Evolutionary conservation across 2,329 filamentous ascomycete species (phyloP).

Genomic region (Dactylellina sp.): DNA sequence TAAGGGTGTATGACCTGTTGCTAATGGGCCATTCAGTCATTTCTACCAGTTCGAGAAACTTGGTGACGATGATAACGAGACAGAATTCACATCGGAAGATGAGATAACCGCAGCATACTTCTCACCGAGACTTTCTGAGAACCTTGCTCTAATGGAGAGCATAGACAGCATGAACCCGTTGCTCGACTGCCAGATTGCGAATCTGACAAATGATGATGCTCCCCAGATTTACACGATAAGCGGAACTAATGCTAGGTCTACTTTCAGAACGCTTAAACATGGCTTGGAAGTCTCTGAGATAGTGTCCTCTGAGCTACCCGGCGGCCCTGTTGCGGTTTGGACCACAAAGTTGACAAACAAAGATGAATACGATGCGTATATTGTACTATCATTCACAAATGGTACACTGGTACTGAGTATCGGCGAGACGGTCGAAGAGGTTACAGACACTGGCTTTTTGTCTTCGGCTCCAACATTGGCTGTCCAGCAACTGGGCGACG

Average conservation of each 20-base stretch:
- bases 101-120: conserved; percentile 86
- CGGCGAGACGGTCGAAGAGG: conserved; percentile 95
- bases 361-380: conserved; percentile 92
- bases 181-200: conserved; percentile 89
- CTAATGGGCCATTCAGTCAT: conserved; percentile 64
- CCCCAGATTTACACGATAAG: conserved; percentile 96
- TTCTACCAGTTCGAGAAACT: conserved; percentile 98
- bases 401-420: conserved; percentile 93
- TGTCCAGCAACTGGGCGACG: conserved; percentile 92
- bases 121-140: conserved; percentile 80
- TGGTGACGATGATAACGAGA: conserved; percentile 92
- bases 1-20: conserved; percentile 5
- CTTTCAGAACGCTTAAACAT: conserved; percentile 91
- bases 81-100: conserved; percentile 84
- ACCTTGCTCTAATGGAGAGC: conserved; percentile 84
- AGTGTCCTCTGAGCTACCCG: conserved; percentile 90
- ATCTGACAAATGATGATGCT: conserved; percentile 89
- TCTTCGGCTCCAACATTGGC: conserved; percentile 89
- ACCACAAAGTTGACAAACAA: conserved; percentile 85
- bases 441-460: conserved; percentile 91
- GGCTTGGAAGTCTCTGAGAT: conserved; percentile 93
- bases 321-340: conserved; percentile 92
- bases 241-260: conserved; percentile 86
- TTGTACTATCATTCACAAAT: conserved; percentile 91
- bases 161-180: conserved; percentile 91